Base-by-base conservation (phyloP, 2,329 filamentous ascomycete species). In the Thyridium curvatum region DNA sequence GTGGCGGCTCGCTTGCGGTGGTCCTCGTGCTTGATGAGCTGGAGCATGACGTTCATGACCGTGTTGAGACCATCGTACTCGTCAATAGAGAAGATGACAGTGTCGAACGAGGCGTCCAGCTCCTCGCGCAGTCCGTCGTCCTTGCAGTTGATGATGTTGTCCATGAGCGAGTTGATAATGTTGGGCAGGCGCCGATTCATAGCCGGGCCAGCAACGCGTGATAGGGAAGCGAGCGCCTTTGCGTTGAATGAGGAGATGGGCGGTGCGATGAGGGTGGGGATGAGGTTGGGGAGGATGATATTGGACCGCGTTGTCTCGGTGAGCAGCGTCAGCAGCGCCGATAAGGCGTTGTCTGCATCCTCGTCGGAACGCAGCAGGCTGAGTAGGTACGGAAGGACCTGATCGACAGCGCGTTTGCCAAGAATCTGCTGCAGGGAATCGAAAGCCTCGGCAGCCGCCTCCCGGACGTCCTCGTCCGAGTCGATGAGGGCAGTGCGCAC, bases 241-340 rank as follows among this genome's bases (percentile, higher is more conserved):
- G 94, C 93, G 56, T 98, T 96, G 74, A 98, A 98, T 1, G 84
- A 79, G 18, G 89, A 86, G 51, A 98, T 95, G 2, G 93, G 93
- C 39, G 88, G 82, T 8, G 86, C 84, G 42, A 94, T 86, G 26
- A 98, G 75, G 3, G 90, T 97, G 1, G 94, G 93, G 43, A 98
- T 88, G 40, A 98, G 82, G 61, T 94, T 96, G 15, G 93, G 94
- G 41, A 98, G 69, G 52, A 98, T 98, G 51, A 95, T 90, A 60
- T 96, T 98, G 16, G 91, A 94, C 46, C 93, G 79, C 8, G 88
- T 93, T 13, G 87, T 82, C 61, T 98, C 93, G 0, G 91, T 97
- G 46, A 98, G 82, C 16, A 98, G 75, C 0, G 93, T 98, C 46
- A 98, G 77, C 32, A 98, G 80, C 32, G 93, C 94, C 37, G 89